phyloP scores from a whole-genome alignment of 179 eudicot species.

The Heliamphora ciliata region DNA sequence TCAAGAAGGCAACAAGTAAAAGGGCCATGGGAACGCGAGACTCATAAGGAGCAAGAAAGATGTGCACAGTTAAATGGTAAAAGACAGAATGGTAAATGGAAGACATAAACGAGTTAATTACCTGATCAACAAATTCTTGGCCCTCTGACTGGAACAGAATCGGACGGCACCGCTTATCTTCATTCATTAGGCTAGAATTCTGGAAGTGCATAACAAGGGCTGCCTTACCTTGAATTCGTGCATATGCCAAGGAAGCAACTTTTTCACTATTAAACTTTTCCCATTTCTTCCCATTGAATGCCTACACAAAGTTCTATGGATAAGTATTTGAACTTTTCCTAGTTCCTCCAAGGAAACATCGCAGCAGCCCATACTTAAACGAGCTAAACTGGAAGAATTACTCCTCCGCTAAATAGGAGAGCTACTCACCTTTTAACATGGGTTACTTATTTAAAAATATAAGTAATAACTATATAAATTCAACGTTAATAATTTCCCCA shows the following conservation, averaged over 20 bases:
- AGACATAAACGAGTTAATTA: constrained; percentile 13
- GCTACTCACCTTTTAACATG: neutral
- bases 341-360: neutral
- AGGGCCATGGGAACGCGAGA: neutral
- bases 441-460: neutral
- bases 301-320: constrained; percentile 24
- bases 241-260: constrained; percentile 57
- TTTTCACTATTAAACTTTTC: constrained; percentile 61
- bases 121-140: constrained; percentile 38
- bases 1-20: neutral
- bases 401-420: too few relatives aligned
- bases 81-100: neutral
- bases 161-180: constrained; percentile 54
- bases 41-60: neutral
- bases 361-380: too few relatives aligned
- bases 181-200: constrained; percentile 59
- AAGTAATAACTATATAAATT: neutral
- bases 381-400: too few relatives aligned
- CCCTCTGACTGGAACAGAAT: constrained; percentile 49
- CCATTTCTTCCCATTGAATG: constrained; percentile 53
- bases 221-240: constrained; percentile 49
- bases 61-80: neutral
- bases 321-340: constrained; percentile 11
- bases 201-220: constrained; percentile 54
- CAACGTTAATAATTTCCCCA: neutral